Evolutionary conservation across 352 stramenopile genomes (phyloP).

Genomic region (Globisporangium heterothallicum): DNA sequence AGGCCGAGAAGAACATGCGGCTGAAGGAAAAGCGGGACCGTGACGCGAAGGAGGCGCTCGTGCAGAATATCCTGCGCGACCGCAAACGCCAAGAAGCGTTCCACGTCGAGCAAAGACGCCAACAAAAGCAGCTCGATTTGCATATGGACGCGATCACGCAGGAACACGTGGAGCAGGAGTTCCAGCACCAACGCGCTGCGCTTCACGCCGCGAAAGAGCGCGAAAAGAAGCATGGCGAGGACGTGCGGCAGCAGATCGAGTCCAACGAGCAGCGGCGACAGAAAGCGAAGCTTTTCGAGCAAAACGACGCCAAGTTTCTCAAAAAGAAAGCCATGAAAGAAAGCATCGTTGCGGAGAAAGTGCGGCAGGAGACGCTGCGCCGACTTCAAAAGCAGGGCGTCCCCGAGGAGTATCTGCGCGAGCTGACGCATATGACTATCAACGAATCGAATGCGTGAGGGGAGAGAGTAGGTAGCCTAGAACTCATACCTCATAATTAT

Average conservation of each 20-base stretch:
- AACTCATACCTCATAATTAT: slow-evolving; percentile 2
- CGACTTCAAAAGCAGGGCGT: slow-evolving; percentile 61
- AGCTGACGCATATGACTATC: slow-evolving; percentile 59
- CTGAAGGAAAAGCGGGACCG: slow-evolving; percentile 47
- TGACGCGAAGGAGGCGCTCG: slow-evolving; percentile 31
- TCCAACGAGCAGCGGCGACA: slow-evolving; percentile 39
- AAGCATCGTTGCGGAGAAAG: slow-evolving; percentile 72
- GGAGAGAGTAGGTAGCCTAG: slow-evolving; percentile 2
- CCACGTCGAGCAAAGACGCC: slow-evolving; percentile 33
- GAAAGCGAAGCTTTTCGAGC: slow-evolving; percentile 61
- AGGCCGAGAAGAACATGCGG: slow-evolving; percentile 48
- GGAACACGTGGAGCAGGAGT: slow-evolving; percentile 37
- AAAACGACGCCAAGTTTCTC: slow-evolving; percentile 62
- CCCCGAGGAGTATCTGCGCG: slow-evolving; percentile 58
- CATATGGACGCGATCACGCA: slow-evolving; percentile 41
- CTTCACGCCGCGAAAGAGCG: slow-evolving; percentile 28
- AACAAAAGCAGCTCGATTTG: slow-evolving; percentile 28
- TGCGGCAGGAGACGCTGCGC: slow-evolving; percentile 52
- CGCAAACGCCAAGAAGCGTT: slow-evolving; percentile 56
- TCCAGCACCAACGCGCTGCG: slow-evolving; percentile 27
- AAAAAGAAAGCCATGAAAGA: slow-evolving; percentile 75
- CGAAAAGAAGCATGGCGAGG: slow-evolving; percentile 28
- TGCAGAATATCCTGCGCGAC: slow-evolving; percentile 47
- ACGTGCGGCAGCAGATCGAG: slow-evolving; percentile 50
- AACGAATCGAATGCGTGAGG: slow-evolving; percentile 54